Evolutionary conservation across 768 basidiomycete genomes (phyloP).

Genomic region (Mycena alexandri): DNA sequence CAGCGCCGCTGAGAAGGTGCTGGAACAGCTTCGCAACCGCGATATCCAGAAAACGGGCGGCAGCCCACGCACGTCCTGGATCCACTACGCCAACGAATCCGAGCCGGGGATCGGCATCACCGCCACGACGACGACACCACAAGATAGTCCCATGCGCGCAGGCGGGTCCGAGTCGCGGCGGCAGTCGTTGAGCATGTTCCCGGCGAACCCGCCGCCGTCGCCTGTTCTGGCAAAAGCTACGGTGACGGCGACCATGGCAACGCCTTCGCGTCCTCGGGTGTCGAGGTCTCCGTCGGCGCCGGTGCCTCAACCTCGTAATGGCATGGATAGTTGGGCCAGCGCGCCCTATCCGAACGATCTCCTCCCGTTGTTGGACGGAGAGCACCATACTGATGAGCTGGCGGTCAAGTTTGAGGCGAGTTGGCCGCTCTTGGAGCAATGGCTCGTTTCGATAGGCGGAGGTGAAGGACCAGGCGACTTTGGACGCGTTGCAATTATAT

Average conservation of each 20-base stretch:
- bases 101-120: slow-evolving; percentile 37
- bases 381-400: slow-evolving; percentile 93
- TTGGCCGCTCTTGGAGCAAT: slow-evolving; percentile 85
- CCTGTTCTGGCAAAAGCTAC: slow-evolving; percentile 53
- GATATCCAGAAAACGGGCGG: slow-evolving; percentile 63
- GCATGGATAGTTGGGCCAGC: slow-evolving; percentile 25
- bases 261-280: slow-evolving; percentile 59
- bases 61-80: slow-evolving; percentile 57
- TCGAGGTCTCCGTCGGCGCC: slow-evolving; percentile 72
- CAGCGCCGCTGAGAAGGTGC: slow-evolving; percentile 77
- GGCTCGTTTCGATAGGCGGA: slow-evolving; percentile 72
- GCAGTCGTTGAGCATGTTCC: slow-evolving; percentile 53
- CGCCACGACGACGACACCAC: slow-evolving; percentile 29
- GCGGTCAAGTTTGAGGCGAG: slow-evolving; percentile 85
- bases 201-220: slow-evolving; percentile 54
- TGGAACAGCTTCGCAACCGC: slow-evolving; percentile 73
- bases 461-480: slow-evolving; percentile 75
- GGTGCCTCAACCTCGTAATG: slow-evolving; percentile 40
- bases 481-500: slow-evolving; percentile 83
- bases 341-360: slow-evolving; percentile 69
- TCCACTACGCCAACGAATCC: slow-evolving; percentile 55
- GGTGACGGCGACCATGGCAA: slow-evolving; percentile 43
- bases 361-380: slow-evolving; percentile 80
- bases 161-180: slow-evolving; percentile 52
- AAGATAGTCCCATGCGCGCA: slow-evolving; percentile 31